A percentile compares a stretch with the other conserved stretches of the same genome.
phyloP scores from a whole-genome alignment of 805 yeast species.

The Hanseniaspora hatyaiensis region DNA sequence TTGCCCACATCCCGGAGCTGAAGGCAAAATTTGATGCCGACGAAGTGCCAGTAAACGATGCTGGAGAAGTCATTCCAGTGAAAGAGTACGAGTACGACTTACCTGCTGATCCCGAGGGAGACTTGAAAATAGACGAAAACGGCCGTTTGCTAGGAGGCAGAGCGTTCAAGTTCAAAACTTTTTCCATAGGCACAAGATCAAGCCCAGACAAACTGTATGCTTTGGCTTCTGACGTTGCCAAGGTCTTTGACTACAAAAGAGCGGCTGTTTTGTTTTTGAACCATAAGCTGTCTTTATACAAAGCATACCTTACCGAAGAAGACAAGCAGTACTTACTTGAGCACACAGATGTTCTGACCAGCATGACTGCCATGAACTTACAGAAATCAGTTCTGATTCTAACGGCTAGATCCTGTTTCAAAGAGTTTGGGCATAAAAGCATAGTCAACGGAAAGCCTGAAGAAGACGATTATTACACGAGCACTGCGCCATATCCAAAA shows the following conservation, averaged over 20 bases:
- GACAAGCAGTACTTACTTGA: conserved; percentile 73
- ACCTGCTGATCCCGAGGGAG: conserved; percentile 70
- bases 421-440: conserved; percentile 84
- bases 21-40: conserved; percentile 10
- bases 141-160: conserved; percentile 58
- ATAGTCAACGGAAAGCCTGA: conserved; percentile 69
- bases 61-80: conserved; percentile 55
- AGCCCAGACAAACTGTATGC: conserved; percentile 62
- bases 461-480: conserved; percentile 74
- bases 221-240: conserved; percentile 93
- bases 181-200: conserved; percentile 35
- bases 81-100: conserved; percentile 67
- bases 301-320: conserved; percentile 58
- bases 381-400: conserved; percentile 66
- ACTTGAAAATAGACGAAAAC: conserved; percentile 50
- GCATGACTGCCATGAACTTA: conserved; percentile 8
- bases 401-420: conserved; percentile 76
- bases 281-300: conserved; percentile 64
- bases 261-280: conserved; percentile 72
- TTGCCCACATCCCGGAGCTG: conserved; percentile 7
- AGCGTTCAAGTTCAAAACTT: conserved; percentile 58
- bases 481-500: conserved; percentile 4
- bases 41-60: conserved; percentile 42
- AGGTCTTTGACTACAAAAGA: conserved; percentile 88
- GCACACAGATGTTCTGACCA: not conserved